phyloP scores from a whole-genome alignment of 176 grass and related monocot species.

The Paspalum notatum region DNA sequence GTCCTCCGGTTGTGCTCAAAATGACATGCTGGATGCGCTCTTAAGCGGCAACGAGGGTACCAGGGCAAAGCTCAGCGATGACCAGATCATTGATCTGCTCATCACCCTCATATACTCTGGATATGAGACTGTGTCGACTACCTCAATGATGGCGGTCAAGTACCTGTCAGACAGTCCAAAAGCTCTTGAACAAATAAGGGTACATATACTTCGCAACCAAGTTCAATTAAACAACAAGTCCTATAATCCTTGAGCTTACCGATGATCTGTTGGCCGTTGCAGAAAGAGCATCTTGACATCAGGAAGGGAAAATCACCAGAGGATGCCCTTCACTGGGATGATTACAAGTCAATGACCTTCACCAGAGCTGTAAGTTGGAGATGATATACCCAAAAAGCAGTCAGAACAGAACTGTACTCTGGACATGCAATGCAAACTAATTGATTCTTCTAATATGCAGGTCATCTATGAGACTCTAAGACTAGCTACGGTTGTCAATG shows the following conservation, averaged over 20 bases:
- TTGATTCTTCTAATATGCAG: conserved; percentile 32
- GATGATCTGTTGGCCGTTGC: conserved; percentile 33
- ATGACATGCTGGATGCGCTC: conserved; percentile 83
- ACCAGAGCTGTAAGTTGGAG: conserved; percentile 73
- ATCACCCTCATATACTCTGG: conserved; percentile 95
- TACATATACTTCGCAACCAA: conserved; percentile 38
- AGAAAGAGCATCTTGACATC: conserved; percentile 85
- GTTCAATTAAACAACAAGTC: conserved; percentile 6
- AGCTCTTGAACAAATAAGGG: conserved; percentile 79
- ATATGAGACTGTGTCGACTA: conserved; percentile 94
- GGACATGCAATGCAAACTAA: conserved; percentile 23
- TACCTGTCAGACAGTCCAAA: conserved; percentile 80
- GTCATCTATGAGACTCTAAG: conserved; percentile 94
- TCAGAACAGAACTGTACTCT: not conserved
- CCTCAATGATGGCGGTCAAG: conserved; percentile 96
- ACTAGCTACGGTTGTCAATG: conserved; percentile 92
- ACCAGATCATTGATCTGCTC: conserved; percentile 92
- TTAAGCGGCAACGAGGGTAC: conserved; percentile 50
- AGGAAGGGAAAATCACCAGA: conserved; percentile 56
- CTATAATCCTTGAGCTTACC: not conserved
- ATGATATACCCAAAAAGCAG: conserved; percentile 21
- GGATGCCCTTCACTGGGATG: conserved; percentile 65
- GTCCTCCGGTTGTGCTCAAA: conserved; percentile 38
- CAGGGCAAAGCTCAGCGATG: conserved; percentile 68
- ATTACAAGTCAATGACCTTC: conserved; percentile 93